phyloP scores from a whole-genome alignment of 352 stramenopile genomes.

The Globisporangium orthogonon region DNA sequence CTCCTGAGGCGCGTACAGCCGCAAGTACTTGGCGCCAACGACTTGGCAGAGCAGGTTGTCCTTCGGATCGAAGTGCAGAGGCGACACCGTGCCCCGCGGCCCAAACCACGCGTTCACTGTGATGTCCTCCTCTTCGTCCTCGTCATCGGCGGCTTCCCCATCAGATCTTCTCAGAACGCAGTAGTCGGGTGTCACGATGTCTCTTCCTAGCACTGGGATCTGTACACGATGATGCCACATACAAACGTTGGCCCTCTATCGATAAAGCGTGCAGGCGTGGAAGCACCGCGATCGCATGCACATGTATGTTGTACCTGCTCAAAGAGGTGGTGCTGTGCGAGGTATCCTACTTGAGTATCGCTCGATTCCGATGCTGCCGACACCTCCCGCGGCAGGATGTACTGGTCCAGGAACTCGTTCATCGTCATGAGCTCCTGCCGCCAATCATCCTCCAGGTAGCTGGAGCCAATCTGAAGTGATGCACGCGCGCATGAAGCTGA shows the following conservation, averaged over 20 bases:
- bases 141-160: conserved; percentile 24
- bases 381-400: conserved; percentile 25
- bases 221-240: conserved; percentile 15
- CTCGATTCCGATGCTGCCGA: background rate
- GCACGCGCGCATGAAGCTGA: background rate
- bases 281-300: background rate
- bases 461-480: conserved; percentile 51
- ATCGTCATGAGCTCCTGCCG: conserved; percentile 74
- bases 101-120: conserved; percentile 87
- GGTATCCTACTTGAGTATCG: conserved; percentile 39
- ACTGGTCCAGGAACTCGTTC: conserved; percentile 67
- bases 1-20: conserved; percentile 65
- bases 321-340: conserved; percentile 88
- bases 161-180: conserved; percentile 67
- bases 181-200: conserved; percentile 88
- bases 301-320: conserved; percentile 52
- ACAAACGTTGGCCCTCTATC: background rate
- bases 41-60: conserved; percentile 89
- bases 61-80: conserved; percentile 86
- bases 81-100: conserved; percentile 70
- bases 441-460: conserved; percentile 78
- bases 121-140: conserved; percentile 55
- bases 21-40: conserved; percentile 77
- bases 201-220: conserved; percentile 70
- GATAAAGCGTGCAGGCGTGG: background rate